Percentiles rank a stretch among this genome's conserved stretches.
phyloP scores from a whole-genome alignment of 495 filamentous ascomycete genomes.

The Podospora pseudocomata region DNA sequence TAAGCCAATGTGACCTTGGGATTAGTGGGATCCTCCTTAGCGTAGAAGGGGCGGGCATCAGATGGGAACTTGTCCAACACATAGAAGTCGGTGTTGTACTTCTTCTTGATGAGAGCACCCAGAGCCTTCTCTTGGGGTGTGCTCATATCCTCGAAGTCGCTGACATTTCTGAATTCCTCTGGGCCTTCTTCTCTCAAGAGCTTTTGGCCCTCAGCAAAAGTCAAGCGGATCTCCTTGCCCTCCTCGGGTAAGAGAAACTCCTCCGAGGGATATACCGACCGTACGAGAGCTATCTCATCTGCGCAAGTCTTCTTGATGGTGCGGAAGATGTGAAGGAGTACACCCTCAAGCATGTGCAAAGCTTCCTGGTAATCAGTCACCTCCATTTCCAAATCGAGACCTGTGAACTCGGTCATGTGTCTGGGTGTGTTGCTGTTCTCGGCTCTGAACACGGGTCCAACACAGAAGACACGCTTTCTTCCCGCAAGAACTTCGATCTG shows the following conservation, averaged over 20 bases:
- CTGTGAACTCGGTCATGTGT: conserved; percentile 95
- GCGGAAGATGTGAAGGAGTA: conserved; percentile 85
- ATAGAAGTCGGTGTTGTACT: conserved; percentile 89
- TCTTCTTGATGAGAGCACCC: conserved; percentile 69
- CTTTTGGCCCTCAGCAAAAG: conserved; percentile 79
- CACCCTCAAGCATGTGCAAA: conserved; percentile 70
- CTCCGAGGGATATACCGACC: conserved; percentile 57
- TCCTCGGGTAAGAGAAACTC: conserved; percentile 51
- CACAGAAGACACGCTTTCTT: conserved; percentile 82
- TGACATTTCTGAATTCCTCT: conserved; percentile 56
- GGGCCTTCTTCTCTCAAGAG: conserved; percentile 77
- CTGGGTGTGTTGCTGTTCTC: conserved; percentile 96
- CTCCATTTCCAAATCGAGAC: conserved; percentile 96
- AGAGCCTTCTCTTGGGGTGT: conserved; percentile 87
- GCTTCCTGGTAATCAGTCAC: conserved; percentile 91
- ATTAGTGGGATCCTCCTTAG: conserved; percentile 69
- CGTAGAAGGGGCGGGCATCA: conserved; percentile 82
- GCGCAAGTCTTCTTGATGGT: conserved; percentile 67
- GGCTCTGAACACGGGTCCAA: conserved; percentile 86
- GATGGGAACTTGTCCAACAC: conserved; percentile 90
- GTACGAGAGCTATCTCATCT: conserved; percentile 65
- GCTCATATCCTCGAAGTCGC: conserved; percentile 73
- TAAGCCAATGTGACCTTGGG: conserved; percentile 59
- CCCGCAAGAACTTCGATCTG: conserved; percentile 95
- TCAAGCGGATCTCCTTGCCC: conserved; percentile 76